These are phyloP conservation scores for Albugo candida DNA, from an alignment of 352 stramenopile species.

Conservation along the genomic window DNA sequence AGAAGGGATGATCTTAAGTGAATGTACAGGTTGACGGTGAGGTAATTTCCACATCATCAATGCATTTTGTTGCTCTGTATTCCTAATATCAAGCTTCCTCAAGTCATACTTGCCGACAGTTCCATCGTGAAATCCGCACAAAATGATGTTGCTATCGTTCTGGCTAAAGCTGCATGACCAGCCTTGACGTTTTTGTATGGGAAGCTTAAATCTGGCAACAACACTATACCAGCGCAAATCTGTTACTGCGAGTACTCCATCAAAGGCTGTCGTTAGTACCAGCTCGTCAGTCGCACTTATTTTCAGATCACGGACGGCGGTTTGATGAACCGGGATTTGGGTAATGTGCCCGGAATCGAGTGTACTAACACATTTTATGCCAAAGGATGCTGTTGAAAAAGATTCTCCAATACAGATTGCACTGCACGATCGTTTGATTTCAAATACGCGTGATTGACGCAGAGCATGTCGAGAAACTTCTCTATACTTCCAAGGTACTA, in stretches of 20 bases:
- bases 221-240: slow-evolving; percentile 21
- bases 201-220: slow-evolving; percentile 18
- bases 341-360: slow-evolving; percentile 14
- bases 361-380: slow-evolving; percentile 23
- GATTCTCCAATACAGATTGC: slow-evolving; percentile 34
- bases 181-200: slow-evolving; percentile 18
- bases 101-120: slow-evolving; percentile 29
- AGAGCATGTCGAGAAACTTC: slow-evolving; percentile 17
- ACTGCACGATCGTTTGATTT: slow-evolving; percentile 20
- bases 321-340: slow-evolving; percentile 18
- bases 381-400: slow-evolving; percentile 12
- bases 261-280: slow-evolving; percentile 33
- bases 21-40: slow-evolving; percentile 31
- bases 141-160: slow-evolving; percentile 20
- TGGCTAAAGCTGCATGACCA: slow-evolving; percentile 31
- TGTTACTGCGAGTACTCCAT: slow-evolving; percentile 32
- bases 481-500: slow-evolving; percentile 14
- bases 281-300: slow-evolving; percentile 16
- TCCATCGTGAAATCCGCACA: slow-evolving; percentile 33
- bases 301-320: slow-evolving; percentile 30
- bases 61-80: slow-evolving; percentile 5
- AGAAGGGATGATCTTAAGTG: slow-evolving; percentile 17
- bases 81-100: slow-evolving; percentile 11
- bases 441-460: slow-evolving; percentile 27
- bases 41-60: slow-evolving; percentile 17